Conservation (phyloP, 2,329 filamentous ascomycete species). For the Sclerotiophoma versabilis region DNA sequence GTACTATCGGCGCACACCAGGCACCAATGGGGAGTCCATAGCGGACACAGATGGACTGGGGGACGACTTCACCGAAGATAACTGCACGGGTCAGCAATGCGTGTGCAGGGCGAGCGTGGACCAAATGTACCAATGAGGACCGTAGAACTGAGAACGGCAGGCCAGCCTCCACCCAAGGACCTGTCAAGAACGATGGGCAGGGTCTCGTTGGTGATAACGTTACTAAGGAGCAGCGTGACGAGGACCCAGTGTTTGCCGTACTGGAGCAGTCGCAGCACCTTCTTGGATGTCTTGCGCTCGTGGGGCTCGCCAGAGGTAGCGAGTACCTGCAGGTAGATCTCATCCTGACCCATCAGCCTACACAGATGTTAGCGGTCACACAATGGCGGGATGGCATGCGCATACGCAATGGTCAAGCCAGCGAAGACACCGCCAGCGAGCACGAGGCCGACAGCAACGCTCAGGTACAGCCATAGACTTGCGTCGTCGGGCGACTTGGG, state of each 20-base stretch:
- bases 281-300: slow-evolving; percentile 85
- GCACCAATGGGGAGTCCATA: slow-evolving; percentile 95
- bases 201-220: slow-evolving; percentile 98
- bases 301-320: slow-evolving; percentile 81
- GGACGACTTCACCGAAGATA: slow-evolving; percentile 96
- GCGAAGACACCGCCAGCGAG: slow-evolving; percentile 92
- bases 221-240: slow-evolving; percentile 90
- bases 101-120: neutral
- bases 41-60: slow-evolving; percentile 94
- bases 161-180: slow-evolving; percentile 91
- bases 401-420: slow-evolving; percentile 85
- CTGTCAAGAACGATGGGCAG: slow-evolving; percentile 89
- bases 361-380: slow-evolving; percentile 40
- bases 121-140: slow-evolving; percentile 80
- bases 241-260: slow-evolving; percentile 98
- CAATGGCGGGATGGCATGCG: slow-evolving; percentile 27
- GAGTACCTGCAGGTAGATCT: slow-evolving; percentile 96
- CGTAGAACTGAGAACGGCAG: slow-evolving; percentile 91
- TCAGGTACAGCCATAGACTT: slow-evolving; percentile 80
- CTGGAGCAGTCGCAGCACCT: slow-evolving; percentile 79
- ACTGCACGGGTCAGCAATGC: slow-evolving; percentile 61
- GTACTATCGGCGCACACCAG: slow-evolving; percentile 87
- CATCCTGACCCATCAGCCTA: slow-evolving; percentile 76
- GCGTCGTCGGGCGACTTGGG: slow-evolving; percentile 60
- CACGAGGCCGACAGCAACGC: slow-evolving; percentile 80